These are phyloP conservation scores for Polyrhizophydium stewartii DNA, from an alignment of 371 early-diverging fungal species.

Conservation along the genomic window DNA sequence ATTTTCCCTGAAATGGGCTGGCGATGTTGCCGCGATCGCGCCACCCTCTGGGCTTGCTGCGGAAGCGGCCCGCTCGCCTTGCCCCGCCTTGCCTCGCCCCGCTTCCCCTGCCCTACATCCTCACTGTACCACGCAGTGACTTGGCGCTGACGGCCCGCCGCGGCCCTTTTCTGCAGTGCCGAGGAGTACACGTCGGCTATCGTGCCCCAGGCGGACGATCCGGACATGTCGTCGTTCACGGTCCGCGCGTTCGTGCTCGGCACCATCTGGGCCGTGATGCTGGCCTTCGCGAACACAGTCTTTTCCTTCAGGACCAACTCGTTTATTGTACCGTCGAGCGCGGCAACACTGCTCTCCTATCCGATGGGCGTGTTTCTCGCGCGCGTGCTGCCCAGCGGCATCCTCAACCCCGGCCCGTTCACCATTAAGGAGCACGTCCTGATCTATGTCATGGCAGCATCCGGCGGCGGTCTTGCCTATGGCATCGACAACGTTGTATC, in stretches of 20 bases:
- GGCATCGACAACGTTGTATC: slow-evolving; percentile 56
- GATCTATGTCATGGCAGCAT: not conserved
- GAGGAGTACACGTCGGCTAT: slow-evolving; percentile 2
- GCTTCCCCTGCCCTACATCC: not conserved
- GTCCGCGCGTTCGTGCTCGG: slow-evolving; percentile 10
- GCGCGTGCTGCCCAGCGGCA: slow-evolving; percentile 11
- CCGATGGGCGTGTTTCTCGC: slow-evolving; percentile 34
- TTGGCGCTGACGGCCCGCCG: not conserved
- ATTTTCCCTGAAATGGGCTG: no score
- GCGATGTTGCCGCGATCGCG: no score
- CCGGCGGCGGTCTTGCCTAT: slow-evolving; percentile 35
- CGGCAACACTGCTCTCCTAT: slow-evolving; percentile 16
- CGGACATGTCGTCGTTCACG: slow-evolving; percentile 6
- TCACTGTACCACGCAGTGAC: not conserved
- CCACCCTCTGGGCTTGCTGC: no score
- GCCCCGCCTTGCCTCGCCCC: not conserved
- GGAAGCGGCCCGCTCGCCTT: not conserved
- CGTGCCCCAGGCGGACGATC: slow-evolving; percentile 9
- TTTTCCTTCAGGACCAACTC: slow-evolving; percentile 6
- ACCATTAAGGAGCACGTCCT: slow-evolving; percentile 63
- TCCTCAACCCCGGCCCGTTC: slow-evolving; percentile 80
- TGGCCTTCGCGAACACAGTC: slow-evolving; percentile 5
- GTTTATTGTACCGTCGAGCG: not conserved
- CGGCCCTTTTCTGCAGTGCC: not conserved
- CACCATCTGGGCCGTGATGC: slow-evolving; percentile 8